Percentiles rank a stretch among this genome's conserved stretches.
These are phyloP conservation scores for Thraustochytrium striatum DNA, from an alignment of 352 stramenopile species.

Conservation along the genomic window DNA sequence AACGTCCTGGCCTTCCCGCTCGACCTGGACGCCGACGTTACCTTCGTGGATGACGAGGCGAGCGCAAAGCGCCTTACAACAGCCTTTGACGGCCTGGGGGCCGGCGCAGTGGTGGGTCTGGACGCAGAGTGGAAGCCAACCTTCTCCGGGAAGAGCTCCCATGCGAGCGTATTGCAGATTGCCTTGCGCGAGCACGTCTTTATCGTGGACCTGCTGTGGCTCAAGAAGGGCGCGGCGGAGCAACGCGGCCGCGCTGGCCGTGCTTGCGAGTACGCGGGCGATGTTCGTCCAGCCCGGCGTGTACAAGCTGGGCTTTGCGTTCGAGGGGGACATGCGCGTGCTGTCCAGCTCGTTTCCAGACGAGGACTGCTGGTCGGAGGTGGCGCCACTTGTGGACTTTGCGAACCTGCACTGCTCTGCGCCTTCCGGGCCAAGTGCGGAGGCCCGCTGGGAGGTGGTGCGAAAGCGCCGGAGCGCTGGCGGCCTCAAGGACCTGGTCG, in stretches of 20 bases:
- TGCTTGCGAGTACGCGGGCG: neutral
- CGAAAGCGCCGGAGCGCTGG: neutral
- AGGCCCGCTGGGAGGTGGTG: neutral
- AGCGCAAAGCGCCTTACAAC: neutral
- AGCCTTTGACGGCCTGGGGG: neutral
- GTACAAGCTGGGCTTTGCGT: conserved; percentile 34
- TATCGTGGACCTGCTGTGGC: conserved; percentile 30
- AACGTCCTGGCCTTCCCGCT: too few relatives aligned
- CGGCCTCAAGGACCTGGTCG: conserved; percentile 17
- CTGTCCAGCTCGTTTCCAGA: conserved; percentile 11
- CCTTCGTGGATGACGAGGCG: neutral
- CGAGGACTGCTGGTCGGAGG: neutral
- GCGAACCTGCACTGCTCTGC: neutral
- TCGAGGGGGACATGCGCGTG: conserved; percentile 17
- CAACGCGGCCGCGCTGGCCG: neutral
- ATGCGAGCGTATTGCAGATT: conserved; percentile 26
- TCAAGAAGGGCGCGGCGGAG: neutral
- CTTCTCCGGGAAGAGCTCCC: neutral
- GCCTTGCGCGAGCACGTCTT: neutral
- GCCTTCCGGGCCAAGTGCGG: neutral
- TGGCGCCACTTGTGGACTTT: conserved; percentile 23
- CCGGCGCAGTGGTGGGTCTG: neutral
- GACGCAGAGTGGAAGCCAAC: conserved; percentile 40
- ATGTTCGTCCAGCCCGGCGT: conserved; percentile 9
- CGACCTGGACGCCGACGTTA: neutral